Evolutionary conservation across 306 rosid species (phyloP).

Genomic region (Purshia tridentata): DNA sequence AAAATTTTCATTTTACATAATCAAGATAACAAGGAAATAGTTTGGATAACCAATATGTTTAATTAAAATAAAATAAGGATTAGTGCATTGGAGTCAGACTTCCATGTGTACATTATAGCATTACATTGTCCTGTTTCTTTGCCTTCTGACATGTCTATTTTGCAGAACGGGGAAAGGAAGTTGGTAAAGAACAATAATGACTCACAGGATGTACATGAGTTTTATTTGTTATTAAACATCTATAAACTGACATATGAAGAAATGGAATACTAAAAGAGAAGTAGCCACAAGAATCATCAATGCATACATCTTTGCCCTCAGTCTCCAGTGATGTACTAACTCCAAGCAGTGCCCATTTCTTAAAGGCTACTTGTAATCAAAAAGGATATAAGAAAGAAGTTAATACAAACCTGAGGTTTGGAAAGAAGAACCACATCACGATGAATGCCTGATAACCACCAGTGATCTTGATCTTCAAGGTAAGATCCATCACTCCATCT

Average conservation of each 20-base stretch:
- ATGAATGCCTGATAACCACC: conserved; percentile 95
- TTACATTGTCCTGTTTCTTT: conserved; percentile 1
- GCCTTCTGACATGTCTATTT: background rate
- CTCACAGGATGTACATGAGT: background rate
- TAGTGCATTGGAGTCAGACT: background rate
- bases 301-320: background rate
- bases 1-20: background rate
- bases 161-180: background rate
- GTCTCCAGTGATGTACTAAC: conserved; percentile 1
- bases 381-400: conserved; percentile 6
- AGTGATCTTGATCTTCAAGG: conserved; percentile 98
- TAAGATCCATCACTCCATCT: conserved; percentile 97
- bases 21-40: background rate
- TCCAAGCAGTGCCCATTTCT: background rate
- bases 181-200: background rate
- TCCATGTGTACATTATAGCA: background rate
- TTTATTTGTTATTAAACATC: background rate
- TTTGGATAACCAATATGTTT: background rate
- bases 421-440: conserved; percentile 91
- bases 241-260: background rate
- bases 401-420: conserved; percentile 73
- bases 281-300: background rate
- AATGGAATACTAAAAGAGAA: background rate
- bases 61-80: background rate
- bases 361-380: background rate